Evolutionary conservation across 129 eudicot species (phyloP).

Genomic region (Artemisia argyi): DNA sequence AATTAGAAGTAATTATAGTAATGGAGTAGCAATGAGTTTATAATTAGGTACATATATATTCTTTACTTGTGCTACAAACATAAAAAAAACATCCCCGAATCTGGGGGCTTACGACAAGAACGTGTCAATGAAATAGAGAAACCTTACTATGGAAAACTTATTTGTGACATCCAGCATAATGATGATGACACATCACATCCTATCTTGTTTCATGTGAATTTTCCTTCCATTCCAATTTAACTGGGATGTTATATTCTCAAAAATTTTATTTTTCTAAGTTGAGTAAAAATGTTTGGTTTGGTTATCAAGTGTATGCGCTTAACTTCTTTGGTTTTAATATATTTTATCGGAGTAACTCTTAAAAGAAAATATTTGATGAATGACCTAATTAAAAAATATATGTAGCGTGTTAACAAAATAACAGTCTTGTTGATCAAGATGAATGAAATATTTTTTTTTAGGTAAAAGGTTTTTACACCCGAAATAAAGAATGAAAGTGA

Average conservation of each 20-base stretch:
- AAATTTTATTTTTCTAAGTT: too few relatives aligned
- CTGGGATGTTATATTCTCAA: background rate
- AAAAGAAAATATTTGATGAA: too few relatives aligned
- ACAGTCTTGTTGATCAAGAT: too few relatives aligned
- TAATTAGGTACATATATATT: constrained; percentile 20
- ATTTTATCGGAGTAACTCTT: too few relatives aligned
- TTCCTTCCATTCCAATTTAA: constrained; percentile 29
- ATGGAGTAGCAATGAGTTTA: constrained; percentile 20
- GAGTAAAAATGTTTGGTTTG: too few relatives aligned
- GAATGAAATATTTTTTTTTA: too few relatives aligned
- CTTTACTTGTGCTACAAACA: constrained; percentile 37
- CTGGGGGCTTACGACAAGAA: constrained; percentile 25
- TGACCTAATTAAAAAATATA: too few relatives aligned
- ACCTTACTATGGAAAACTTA: constrained; percentile 41
- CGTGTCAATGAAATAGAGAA: constrained; percentile 49
- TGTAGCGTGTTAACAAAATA: too few relatives aligned
- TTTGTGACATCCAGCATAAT: constrained; percentile 32
- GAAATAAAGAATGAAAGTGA: too few relatives aligned
- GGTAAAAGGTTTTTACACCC: too few relatives aligned
- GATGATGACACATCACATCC: constrained; percentile 36
- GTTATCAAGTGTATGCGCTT: too few relatives aligned
- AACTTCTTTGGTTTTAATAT: too few relatives aligned
- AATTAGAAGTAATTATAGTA: constrained; percentile 11
- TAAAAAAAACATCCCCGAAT: background rate
- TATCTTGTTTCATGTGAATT: constrained; percentile 22